Percentiles rank a stretch among this genome's conserved stretches.
These are phyloP conservation scores for Urostyla sp. DNA, from an alignment of 73 alveolate species.

Conservation along the genomic window DNA sequence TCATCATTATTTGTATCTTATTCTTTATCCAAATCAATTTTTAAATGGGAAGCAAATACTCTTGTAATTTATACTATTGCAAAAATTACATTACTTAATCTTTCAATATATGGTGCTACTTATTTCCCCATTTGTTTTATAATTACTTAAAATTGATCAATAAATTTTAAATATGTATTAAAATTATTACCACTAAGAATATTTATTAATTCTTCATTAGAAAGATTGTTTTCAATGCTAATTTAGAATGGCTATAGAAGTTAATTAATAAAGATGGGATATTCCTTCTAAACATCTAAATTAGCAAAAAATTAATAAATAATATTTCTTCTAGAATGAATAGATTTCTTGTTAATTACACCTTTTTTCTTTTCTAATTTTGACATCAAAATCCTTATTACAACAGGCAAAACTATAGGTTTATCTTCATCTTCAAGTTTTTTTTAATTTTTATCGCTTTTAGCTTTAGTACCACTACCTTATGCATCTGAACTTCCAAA, in stretches of 20 bases:
- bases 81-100: not conserved
- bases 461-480: not conserved
- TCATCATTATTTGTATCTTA: not conserved
- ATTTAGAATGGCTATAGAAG: not conserved
- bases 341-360: constrained; percentile 26
- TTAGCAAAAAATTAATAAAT: constrained; percentile 46
- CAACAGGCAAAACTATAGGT: constrained; percentile 41
- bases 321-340: constrained; percentile 45
- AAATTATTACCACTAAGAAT: constrained; percentile 2
- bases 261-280: constrained; percentile 19
- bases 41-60: not conserved
- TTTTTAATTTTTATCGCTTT: constrained; percentile 27
- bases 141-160: not conserved
- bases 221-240: not conserved
- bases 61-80: constrained; percentile 20
- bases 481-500: constrained; percentile 13
- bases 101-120: not conserved
- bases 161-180: constrained; percentile 19
- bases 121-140: constrained; percentile 15
- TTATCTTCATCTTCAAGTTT: constrained; percentile 17
- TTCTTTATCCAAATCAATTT: not conserved
- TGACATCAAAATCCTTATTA: constrained; percentile 37
- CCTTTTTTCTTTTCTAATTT: constrained; percentile 59
- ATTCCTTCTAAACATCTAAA: constrained; percentile 14
- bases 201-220: not conserved